Conservation (phyloP, 495 filamentous ascomycete species). For the Penicillium antarcticum region DNA sequence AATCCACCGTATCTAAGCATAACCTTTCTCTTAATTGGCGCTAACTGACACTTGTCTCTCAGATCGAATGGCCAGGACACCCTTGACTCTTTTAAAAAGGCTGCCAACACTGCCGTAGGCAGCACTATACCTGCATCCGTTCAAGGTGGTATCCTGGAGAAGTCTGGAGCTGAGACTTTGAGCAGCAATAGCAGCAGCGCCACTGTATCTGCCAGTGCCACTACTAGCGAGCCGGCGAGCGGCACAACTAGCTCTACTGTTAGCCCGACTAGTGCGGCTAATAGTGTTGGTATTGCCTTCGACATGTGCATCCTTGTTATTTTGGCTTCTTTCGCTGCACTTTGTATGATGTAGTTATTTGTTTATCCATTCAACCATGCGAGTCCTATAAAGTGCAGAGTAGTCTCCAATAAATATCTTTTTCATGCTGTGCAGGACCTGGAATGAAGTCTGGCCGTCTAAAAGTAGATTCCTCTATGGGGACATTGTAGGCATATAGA, state of each 20-base stretch:
- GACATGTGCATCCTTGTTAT: neutral
- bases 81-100: neutral
- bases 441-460: no score
- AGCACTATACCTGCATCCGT: neutral
- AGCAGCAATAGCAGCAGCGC: neutral
- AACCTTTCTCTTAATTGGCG: neutral
- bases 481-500: no score
- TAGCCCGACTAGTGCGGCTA: neutral
- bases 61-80: neutral
- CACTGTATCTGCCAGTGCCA: no score
- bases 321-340: neutral
- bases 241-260: neutral
- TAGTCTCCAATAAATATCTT: no score
- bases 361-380: no score
- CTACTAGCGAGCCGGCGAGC: no score
- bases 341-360: neutral
- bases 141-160: neutral
- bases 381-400: no score
- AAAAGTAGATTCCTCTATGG: no score
- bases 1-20: slow-evolving; percentile 61
- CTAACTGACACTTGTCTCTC: neutral
- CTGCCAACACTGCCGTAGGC: neutral
- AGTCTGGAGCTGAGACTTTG: neutral
- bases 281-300: neutral
- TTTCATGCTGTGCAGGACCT: no score